phyloP scores from a whole-genome alignment of 2,329 filamentous ascomycete genomes.

The Sphaceloma murrayae region DNA sequence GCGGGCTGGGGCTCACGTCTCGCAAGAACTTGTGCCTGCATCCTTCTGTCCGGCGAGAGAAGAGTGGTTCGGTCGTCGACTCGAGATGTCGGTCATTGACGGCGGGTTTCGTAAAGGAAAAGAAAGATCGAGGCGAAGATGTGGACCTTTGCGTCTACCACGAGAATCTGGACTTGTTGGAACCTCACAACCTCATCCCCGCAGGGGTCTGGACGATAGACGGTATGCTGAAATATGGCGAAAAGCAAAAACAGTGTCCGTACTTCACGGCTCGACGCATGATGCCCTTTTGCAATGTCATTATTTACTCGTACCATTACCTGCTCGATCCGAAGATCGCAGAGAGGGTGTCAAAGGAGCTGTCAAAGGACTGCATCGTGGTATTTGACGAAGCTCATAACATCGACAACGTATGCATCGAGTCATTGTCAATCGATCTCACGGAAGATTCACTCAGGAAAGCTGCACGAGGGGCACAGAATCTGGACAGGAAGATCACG shows the following conservation, averaged over 20 bases:
- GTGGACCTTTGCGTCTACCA: constrained; percentile 94
- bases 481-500: constrained; percentile 78
- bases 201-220: constrained; percentile 95
- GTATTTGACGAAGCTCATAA: constrained; percentile 99
- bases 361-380: constrained; percentile 96
- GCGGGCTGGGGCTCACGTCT: constrained; percentile 84
- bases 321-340: constrained; percentile 96
- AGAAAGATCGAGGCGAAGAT: constrained; percentile 88
- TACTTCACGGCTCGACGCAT: constrained; percentile 94
- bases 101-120: constrained; percentile 93
- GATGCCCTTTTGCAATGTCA: constrained; percentile 99
- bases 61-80: constrained; percentile 88
- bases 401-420: constrained; percentile 98
- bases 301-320: constrained; percentile 99
- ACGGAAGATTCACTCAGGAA: constrained; percentile 90
- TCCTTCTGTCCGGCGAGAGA: constrained; percentile 90
- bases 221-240: constrained; percentile 76
- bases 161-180: constrained; percentile 91
- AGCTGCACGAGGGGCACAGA: constrained; percentile 81
- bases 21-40: constrained; percentile 96
- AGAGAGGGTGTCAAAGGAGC: constrained; percentile 84
- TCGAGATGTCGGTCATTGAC: constrained; percentile 92
- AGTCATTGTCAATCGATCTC: constrained; percentile 90
- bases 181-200: constrained; percentile 88
- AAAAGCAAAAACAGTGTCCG: constrained; percentile 92